Evolutionary conservation across 164 flowering plant species (phyloP), one percentile per base, ranked within the genome.

Genomic region (Aristolochia contorta): DNA sequence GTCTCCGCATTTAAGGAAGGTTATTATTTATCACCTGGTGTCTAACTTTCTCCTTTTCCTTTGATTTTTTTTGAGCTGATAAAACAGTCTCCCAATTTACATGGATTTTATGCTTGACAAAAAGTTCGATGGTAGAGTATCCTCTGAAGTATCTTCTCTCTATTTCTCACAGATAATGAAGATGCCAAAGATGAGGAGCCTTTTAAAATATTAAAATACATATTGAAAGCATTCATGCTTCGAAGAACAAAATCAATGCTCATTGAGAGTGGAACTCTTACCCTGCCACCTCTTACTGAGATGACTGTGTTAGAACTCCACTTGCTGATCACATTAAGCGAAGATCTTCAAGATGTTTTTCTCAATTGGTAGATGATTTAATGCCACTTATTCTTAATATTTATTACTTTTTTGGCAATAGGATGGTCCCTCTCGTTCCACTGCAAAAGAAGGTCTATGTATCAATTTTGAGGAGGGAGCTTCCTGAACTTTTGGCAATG

Each of bases 381-480:
- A 9, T 14, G 30, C 4, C 30, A 25, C 20, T 56, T 56, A 15
- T 3, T 7, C 10, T 8, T 14, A 49, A 61, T 51, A 54, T 8
- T 22, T 25, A 41, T 57, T 56, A 45, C 61, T 43, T 62, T 74
- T 56, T 37, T 4, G 43, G 9, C 43, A 37, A 62, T 68, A 92
- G 98, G 85, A 84, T 92, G 80, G 82, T 74, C 47, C 97, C 94
- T 15, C 65, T 89, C 47, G 83, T 82, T 55, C 48, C 77, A 60
- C 70, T 92, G 72, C 98, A 92, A 67, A 92, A 84, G 79, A 84
- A 80, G 71, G 90, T 92, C 24, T 87, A 86, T 67, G 12, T 78
- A 63, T 92, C 96, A 64, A 84, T 92, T 75, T 69, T 92, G 72
- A 86, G 87, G 78, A 89, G 78, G 73, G 97, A 92, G 73, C 90